These are phyloP conservation scores for Quercus phellos DNA, from an alignment of 331 rosid species.

Conservation along the genomic window DNA sequence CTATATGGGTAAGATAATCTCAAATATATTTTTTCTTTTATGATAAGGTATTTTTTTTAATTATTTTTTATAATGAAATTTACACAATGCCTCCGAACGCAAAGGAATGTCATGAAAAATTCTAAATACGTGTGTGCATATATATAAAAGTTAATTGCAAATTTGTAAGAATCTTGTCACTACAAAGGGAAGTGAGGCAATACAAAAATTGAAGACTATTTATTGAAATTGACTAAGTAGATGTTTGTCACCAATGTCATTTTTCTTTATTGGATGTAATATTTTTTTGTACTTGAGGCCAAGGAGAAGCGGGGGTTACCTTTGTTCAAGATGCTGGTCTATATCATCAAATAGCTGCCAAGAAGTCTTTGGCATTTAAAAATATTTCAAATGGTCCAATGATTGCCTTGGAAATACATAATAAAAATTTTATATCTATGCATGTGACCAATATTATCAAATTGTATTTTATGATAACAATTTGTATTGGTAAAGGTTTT, in stretches of 20 bases:
- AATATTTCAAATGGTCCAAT: neutral
- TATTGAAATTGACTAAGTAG: neutral
- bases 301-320: neutral
- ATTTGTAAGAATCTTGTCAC: no score
- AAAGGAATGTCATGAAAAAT: no score
- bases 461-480: neutral
- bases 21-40: no score
- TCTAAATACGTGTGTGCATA: no score
- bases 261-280: neutral
- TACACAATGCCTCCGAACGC: no score
- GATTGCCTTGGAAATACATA: constrained; percentile 16
- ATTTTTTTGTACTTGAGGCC: neutral
- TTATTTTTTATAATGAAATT: no score
- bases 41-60: no score
- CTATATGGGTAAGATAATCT: no score
- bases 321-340: constrained; percentile 17
- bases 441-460: no score
- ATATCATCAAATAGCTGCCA: neutral
- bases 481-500: neutral
- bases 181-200: no score
- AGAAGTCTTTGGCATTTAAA: neutral
- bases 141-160: no score
- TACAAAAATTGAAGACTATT: neutral
- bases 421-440: no score
- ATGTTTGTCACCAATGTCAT: constrained; percentile 3